phyloP scores from a whole-genome alignment of 2,329 filamentous ascomycete species.

The Cryphonectria parasitica region DNA sequence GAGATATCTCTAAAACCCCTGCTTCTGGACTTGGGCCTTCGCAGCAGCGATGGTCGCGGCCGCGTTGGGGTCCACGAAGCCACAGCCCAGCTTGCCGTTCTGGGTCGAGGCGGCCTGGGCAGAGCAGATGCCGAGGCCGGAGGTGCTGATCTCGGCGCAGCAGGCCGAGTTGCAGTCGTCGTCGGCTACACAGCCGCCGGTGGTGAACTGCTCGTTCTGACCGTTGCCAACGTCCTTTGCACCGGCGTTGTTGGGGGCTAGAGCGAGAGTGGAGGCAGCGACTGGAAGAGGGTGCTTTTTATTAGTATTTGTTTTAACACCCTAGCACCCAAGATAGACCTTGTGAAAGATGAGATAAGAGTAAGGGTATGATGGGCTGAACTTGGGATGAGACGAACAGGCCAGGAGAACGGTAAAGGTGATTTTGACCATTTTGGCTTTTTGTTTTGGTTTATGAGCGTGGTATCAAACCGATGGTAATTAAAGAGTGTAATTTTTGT shows the following conservation, averaged over 20 bases:
- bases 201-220: conserved; percentile 39
- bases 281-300: conserved; percentile 25
- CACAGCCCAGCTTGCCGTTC: conserved; percentile 41
- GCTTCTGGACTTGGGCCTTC: conserved; percentile 38
- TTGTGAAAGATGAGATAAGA: not conserved
- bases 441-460: conserved; percentile 43
- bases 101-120: conserved; percentile 38
- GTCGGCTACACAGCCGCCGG: conserved; percentile 39
- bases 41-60: conserved; percentile 37
- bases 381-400: conserved; percentile 31
- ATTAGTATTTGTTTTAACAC: not conserved
- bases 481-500: not conserved
- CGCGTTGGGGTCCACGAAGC: conserved; percentile 40
- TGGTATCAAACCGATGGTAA: conserved; percentile 6
- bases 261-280: conserved; percentile 35
- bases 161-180: conserved; percentile 38
- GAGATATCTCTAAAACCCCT: conserved; percentile 35
- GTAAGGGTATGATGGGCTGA: not conserved
- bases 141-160: conserved; percentile 36
- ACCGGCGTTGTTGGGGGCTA: conserved; percentile 39
- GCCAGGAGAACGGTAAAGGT: conserved; percentile 34
- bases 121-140: conserved; percentile 39
- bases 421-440: conserved; percentile 39
- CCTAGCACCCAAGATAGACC: not conserved
- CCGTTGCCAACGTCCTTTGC: conserved; percentile 38